A percentile compares a stretch with the other conserved stretches of the same genome.
Evolutionary conservation across 257 asterid genomes (phyloP).

Genomic region (Solanum medicagineum): DNA sequence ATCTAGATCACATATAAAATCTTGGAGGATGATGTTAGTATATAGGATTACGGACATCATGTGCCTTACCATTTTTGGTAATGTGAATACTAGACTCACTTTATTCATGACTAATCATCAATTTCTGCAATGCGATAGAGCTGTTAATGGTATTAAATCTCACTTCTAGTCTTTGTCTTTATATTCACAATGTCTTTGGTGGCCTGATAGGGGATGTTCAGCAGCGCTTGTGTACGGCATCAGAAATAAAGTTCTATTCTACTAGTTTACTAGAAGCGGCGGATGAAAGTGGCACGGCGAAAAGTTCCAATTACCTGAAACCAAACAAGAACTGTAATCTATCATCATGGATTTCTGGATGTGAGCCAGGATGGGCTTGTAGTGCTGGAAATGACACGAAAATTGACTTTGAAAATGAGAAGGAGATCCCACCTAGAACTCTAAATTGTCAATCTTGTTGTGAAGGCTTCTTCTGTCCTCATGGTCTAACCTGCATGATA

Average conservation of each 20-base stretch:
- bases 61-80: neutral
- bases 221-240: slow-evolving; percentile 58
- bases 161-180: neutral
- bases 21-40: neutral
- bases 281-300: neutral
- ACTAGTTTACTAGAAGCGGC: slow-evolving; percentile 22
- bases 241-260: slow-evolving; percentile 55
- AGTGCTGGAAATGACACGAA: slow-evolving; percentile 23
- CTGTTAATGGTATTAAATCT: neutral
- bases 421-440: slow-evolving; percentile 48
- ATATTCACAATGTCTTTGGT: neutral
- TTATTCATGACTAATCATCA: neutral
- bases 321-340: slow-evolving; percentile 68
- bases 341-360: slow-evolving; percentile 59
- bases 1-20: neutral
- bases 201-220: slow-evolving; percentile 34
- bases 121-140: neutral
- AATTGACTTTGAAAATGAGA: slow-evolving; percentile 19
- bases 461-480: slow-evolving; percentile 83
- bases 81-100: neutral
- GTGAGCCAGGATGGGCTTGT: slow-evolving; percentile 97
- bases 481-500: slow-evolving; percentile 87
- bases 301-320: slow-evolving; percentile 28
- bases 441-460: slow-evolving; percentile 66
- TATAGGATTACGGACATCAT: neutral